Evolutionary conservation across 2,329 filamentous ascomycete species (phyloP).

Genomic region (Sclerotinia minor): DNA sequence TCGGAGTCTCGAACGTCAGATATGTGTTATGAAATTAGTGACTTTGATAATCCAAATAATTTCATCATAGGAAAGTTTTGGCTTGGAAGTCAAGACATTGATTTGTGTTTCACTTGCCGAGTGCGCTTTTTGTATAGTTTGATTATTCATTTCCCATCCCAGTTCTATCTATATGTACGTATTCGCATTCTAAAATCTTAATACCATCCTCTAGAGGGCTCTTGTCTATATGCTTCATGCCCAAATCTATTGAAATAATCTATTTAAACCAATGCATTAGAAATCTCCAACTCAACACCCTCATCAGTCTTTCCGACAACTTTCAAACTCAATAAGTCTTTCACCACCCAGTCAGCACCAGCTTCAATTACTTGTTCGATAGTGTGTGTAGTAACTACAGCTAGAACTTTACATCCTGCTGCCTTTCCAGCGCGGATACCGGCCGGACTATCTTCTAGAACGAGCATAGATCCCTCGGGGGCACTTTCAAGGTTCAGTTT

Average conservation of each 20-base stretch:
- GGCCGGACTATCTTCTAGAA: slow-evolving; percentile 70
- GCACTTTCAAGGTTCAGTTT: slow-evolving; percentile 52
- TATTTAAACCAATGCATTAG: slow-evolving; percentile 27
- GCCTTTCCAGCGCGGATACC: slow-evolving; percentile 68
- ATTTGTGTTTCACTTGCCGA: too few relatives aligned
- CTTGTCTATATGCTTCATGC: background rate
- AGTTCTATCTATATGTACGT: too few relatives aligned
- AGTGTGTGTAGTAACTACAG: slow-evolving; percentile 64
- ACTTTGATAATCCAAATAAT: too few relatives aligned
- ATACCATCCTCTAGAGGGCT: background rate
- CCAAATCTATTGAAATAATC: background rate
- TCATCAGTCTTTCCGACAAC: slow-evolving; percentile 50
- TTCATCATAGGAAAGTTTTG: too few relatives aligned
- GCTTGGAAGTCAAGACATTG: too few relatives aligned
- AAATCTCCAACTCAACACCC: slow-evolving; percentile 41
- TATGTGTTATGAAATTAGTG: too few relatives aligned
- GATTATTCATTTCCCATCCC: too few relatives aligned
- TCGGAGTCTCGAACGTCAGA: too few relatives aligned
- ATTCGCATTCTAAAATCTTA: background rate
- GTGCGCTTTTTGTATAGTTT: too few relatives aligned
- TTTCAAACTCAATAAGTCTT: slow-evolving; percentile 62
- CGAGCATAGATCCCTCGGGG: slow-evolving; percentile 49
- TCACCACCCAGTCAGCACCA: slow-evolving; percentile 68
- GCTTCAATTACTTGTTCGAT: slow-evolving; percentile 59
- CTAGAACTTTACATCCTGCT: slow-evolving; percentile 69